Evolutionary conservation across 2,329 filamentous ascomycete species (phyloP).

Genomic region (Cordyceps farinosa): DNA sequence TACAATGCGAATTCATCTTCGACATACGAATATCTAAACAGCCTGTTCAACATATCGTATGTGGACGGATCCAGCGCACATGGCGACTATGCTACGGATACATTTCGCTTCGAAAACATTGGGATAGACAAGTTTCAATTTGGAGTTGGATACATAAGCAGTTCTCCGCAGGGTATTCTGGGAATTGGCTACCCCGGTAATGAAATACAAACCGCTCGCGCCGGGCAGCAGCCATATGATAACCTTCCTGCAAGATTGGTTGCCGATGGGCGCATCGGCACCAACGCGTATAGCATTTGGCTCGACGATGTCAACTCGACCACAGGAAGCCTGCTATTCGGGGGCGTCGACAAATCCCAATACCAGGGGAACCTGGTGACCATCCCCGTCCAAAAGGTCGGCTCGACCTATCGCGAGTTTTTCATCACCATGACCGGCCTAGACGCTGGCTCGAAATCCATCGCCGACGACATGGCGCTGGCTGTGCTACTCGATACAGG

Average conservation of each 20-base stretch:
- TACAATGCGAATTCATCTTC: conserved; percentile 70
- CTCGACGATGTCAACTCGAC: conserved; percentile 66
- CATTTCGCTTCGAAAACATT: conserved; percentile 55
- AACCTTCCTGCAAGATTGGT: conserved; percentile 68
- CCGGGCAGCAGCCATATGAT: conserved; percentile 52
- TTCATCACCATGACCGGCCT: conserved; percentile 65
- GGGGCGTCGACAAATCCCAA: conserved; percentile 66
- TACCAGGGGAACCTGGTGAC: conserved; percentile 62
- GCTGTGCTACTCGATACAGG: conserved; percentile 70
- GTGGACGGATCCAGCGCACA: conserved; percentile 73
- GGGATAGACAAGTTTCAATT: conserved; percentile 61
- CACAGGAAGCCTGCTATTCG: conserved; percentile 68
- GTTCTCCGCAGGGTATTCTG: conserved; percentile 67
- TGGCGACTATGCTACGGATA: conserved; percentile 80
- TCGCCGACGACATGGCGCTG: conserved; percentile 50
- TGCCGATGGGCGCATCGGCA: conserved; percentile 56
- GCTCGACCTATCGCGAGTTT: conserved; percentile 57
- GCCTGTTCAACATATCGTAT: conserved; percentile 83
- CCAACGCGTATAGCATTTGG: conserved; percentile 71
- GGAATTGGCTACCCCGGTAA: conserved; percentile 80
- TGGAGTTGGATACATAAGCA: conserved; percentile 65
- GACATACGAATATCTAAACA: conserved; percentile 69
- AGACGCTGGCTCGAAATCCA: conserved; percentile 37
- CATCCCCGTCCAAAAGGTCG: conserved; percentile 59
- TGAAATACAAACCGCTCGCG: conserved; percentile 67